Base-by-base conservation (phyloP, 225 moss, liverwort and hornwort species). In the Pleurozium schreberi region DNA sequence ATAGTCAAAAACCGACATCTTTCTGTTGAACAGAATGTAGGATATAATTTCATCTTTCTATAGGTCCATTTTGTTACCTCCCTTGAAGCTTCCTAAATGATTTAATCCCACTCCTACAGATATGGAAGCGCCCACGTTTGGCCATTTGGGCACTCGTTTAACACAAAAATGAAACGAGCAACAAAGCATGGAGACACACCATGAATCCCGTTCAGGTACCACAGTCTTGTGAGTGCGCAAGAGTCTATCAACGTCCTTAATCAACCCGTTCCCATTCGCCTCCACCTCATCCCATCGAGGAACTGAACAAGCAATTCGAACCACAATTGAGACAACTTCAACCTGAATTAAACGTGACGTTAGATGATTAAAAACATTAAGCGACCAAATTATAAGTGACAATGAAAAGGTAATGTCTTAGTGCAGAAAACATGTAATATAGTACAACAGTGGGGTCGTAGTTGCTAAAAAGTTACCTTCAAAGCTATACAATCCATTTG, bases 211-310 rank as follows among this genome's bases (percentile, higher is more conserved):
- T 89, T 91, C 55, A 47, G 89, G 91, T 43, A 90, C 81, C 34
- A 57, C 68, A 38, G 85, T 73, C 89, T 92, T 93, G 88, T 95
- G 89, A 40, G 80, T 88, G 71, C 86, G 87, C 81, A 95, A 70
- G 34, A 95, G 86, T 63, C 64, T 83, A 60, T 95, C 92, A 22
- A 95, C 78, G 64, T 92, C 90, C 90, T 93, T 93, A 3, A 81
- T 18, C 16, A 50, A 78, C 26, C 87, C 91, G 57, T 90, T 90
- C 22, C 91, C 90, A 73, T 92, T 89, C 42, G 84, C 84, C 81
- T 92, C 93, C 75, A 75, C 90, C 55, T 93, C 93, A 77, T 90
- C 92, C 94, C 94, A 95, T 88, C 92, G 87, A 87, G 92, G 91
- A 84, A 95, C 93, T 95, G 91, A 81, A 90, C 28, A 89, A 16